Evolutionary conservation across 768 basidiomycete genomes (phyloP).

Genomic region (Termitomyces sp.): DNA sequence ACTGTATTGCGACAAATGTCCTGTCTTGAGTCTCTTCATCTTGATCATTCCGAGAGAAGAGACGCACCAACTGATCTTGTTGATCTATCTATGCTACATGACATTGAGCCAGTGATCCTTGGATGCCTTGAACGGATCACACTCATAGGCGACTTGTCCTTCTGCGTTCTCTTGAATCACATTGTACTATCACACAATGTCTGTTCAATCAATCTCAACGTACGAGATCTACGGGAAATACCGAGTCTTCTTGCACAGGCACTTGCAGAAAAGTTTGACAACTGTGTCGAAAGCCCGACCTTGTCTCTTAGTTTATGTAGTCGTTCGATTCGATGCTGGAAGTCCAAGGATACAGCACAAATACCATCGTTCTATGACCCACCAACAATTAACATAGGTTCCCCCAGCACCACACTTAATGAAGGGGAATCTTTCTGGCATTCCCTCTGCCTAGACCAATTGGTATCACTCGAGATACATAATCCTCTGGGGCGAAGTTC

Average conservation of each 20-base stretch:
- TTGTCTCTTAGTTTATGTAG: background rate
- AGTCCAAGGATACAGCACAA: background rate
- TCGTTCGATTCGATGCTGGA: background rate
- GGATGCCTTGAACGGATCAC: background rate
- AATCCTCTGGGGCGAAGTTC: background rate
- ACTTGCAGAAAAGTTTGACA: background rate
- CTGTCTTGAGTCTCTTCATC: background rate
- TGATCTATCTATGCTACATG: background rate
- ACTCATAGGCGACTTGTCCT: background rate
- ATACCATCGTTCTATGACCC: background rate
- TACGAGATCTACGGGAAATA: background rate
- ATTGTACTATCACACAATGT: background rate
- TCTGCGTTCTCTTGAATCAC: background rate
- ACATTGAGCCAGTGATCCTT: background rate
- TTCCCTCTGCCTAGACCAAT: background rate
- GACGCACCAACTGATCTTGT: background rate
- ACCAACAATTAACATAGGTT: background rate
- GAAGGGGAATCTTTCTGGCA: background rate
- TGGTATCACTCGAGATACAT: background rate
- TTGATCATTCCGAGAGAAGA: accelerated
- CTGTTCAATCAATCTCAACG: background rate
- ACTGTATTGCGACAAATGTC: background rate
- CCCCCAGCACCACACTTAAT: too few species aligned
- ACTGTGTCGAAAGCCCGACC: background rate
- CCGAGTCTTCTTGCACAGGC: background rate